phyloP scores from a whole-genome alignment of 257 asterid genomes.

The Thymus quinquecostatus region DNA sequence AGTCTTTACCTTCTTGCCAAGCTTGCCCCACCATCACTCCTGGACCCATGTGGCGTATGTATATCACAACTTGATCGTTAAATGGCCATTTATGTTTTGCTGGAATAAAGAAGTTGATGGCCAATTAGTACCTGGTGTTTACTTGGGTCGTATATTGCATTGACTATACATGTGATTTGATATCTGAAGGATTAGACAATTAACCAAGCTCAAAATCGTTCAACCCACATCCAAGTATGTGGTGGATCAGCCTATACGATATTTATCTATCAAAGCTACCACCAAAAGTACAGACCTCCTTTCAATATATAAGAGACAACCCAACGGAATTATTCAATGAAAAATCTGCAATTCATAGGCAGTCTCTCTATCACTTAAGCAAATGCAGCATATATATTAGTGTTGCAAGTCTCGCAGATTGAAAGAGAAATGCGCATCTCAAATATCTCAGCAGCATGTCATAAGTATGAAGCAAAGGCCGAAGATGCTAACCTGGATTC shows the following conservation, averaged over 20 bases:
- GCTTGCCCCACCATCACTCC: constrained; percentile 89
- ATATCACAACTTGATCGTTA: constrained; percentile 71
- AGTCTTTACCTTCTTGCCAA: constrained; percentile 83
- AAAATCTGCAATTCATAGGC: background rate
- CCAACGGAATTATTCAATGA: background rate
- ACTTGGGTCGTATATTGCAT: too few species aligned
- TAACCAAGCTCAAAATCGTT: too few species aligned
- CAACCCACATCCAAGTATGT: too few species aligned
- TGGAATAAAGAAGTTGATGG: constrained; percentile 35
- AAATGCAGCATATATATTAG: background rate
- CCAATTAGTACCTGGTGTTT: background rate
- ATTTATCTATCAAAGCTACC: too few species aligned
- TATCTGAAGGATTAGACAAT: too few species aligned
- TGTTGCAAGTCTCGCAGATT: background rate
- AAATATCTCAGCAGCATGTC: constrained; percentile 2
- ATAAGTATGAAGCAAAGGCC: background rate
- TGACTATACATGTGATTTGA: too few species aligned
- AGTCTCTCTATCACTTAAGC: background rate
- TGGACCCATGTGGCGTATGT: constrained; percentile 76
- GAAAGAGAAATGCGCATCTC: background rate
- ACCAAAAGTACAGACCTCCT: too few species aligned
- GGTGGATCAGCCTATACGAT: too few species aligned
- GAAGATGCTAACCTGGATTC: constrained; percentile 59
- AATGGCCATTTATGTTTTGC: constrained; percentile 87
- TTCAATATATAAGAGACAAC: background rate